Evolutionary conservation across 768 basidiomycete genomes (phyloP), one percentile per base, ranked within the genome.

Genomic region (Pisolithus sp.): DNA sequence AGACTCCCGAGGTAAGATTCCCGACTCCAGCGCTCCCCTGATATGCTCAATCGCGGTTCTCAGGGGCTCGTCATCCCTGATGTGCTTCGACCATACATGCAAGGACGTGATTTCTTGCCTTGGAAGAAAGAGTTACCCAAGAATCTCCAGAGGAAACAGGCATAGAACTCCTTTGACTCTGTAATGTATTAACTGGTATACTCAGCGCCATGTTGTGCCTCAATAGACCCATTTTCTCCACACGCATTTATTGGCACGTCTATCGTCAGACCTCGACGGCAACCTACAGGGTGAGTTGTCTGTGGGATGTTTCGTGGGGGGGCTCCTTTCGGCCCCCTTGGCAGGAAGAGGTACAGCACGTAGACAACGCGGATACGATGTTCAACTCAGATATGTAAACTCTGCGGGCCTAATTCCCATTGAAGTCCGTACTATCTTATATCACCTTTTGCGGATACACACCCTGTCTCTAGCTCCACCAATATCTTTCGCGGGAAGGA

Each of bases 71-170:
- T 82, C 48, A 85, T 99, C 62, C 96, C 96, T 15, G 86, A 93
- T 66, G 86, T 83, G 3, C 78, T 98, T 23, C 81, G 85, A 55
- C 93, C 93, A 48, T 98, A 97, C 71, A 93, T 99, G 93, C 87
- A 89, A 65, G 95, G 96, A 4, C 81, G 94, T 3, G 83, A 86
- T n/a, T 90, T 92, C 70, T 63, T 93, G 43, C 89, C 88, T 15
- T 92, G 83, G 76, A 83, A 84, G 46, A 90, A 86, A 64, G 86
- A 84, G 61, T 68, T 92, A 53, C 88, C 89, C 9, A 92, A 89
- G 71, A 76, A 75, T 21, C 60, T 88, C 54, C 85, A 89, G 72
- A 82, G 80, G 73, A 92, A 92, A 71, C 81, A 77, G 53, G 75
- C 65, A 46, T 81, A 60, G 48, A 56, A 34, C 15, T 28, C n/a